Evolutionary conservation across 1,139 yeast species (phyloP).

Genomic region (Hanseniaspora sp.): DNA sequence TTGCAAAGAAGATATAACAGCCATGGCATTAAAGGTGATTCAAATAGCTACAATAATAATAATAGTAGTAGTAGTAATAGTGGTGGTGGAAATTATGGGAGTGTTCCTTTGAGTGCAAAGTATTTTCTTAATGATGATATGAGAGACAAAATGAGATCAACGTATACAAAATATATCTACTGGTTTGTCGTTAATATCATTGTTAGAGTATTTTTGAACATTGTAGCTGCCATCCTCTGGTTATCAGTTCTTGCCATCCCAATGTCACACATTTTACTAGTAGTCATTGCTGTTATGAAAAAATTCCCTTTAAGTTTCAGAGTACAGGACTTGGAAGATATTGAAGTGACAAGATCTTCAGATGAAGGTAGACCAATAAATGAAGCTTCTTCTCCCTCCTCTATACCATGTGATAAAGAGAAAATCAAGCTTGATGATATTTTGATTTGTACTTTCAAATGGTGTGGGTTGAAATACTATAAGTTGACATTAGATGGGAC

Average conservation of each 20-base stretch:
- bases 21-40: constrained; percentile 19
- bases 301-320: constrained; percentile 21
- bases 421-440: constrained; percentile 31
- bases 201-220: not conserved
- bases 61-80: constrained; percentile 17
- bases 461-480: constrained; percentile 84
- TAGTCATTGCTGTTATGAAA: constrained; percentile 14
- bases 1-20: constrained; percentile 4
- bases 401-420: not conserved
- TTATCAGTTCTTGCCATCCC: constrained; percentile 11
- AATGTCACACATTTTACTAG: constrained; percentile 11
- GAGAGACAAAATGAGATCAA: not conserved
- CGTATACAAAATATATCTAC: not conserved
- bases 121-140: constrained; percentile 6
- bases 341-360: not conserved
- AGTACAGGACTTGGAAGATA: constrained; percentile 32
- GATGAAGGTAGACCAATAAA: constrained; percentile 15
- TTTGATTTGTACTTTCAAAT: constrained; percentile 74
- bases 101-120: constrained; percentile 8
- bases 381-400: not conserved
- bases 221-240: constrained; percentile 1
- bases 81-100: constrained; percentile 16
- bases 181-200: not conserved
- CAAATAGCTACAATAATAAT: constrained; percentile 22
- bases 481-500: constrained; percentile 95